Conservation (phyloP, 345 rosid species). For the Corchorus olitorius region DNA sequence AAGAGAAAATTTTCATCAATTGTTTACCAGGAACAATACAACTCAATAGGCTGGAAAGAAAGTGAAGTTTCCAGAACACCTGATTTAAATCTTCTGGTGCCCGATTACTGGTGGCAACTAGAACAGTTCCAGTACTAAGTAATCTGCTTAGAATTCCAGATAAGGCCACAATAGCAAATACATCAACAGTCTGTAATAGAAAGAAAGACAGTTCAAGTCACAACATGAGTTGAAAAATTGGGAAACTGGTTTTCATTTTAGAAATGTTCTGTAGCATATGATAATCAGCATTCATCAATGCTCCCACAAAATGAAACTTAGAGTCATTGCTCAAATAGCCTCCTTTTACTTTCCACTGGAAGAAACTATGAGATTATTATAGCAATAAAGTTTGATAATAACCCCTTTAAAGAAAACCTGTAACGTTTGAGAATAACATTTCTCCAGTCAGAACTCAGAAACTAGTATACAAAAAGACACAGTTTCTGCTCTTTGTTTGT, state of each 20-base stretch:
- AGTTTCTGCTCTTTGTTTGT: not conserved
- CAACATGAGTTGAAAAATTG: slow-evolving; percentile 20
- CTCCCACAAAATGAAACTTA: not conserved
- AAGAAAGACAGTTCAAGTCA: slow-evolving; percentile 32
- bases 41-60: not conserved
- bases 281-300: slow-evolving; percentile 6
- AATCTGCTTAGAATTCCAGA: slow-evolving; percentile 98
- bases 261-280: not conserved
- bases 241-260: slow-evolving; percentile 6
- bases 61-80: slow-evolving; percentile 38
- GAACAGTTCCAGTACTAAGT: slow-evolving; percentile 80
- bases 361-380: not conserved
- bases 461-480: not conserved
- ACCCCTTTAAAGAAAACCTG: too few species aligned
- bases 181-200: slow-evolving; percentile 85
- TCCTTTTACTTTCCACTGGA: not conserved
- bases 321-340: not conserved
- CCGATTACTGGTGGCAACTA: slow-evolving; percentile 92
- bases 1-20: not conserved
- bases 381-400: not conserved
- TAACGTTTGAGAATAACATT: not conserved
- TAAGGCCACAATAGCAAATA: slow-evolving; percentile 96
- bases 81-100: slow-evolving; percentile 90
- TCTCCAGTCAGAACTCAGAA: not conserved
- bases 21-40: not conserved